Conservation (phyloP, 192 early-diverging fungal genomes). For the Allomyces macrogynus region DNA sequence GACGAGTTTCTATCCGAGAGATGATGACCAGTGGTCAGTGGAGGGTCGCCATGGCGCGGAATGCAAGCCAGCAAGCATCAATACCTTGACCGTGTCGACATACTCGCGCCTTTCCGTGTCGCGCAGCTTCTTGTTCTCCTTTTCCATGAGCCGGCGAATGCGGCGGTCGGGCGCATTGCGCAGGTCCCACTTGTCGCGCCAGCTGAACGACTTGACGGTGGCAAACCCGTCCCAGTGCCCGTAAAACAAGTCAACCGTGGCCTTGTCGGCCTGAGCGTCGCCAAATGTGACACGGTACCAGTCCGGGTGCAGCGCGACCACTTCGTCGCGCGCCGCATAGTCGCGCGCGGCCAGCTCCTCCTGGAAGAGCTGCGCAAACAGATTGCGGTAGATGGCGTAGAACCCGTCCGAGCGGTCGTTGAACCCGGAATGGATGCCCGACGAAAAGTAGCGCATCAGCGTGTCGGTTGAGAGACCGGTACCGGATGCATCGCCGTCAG, state of each 20-base stretch:
- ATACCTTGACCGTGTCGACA: conserved; percentile 45
- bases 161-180: conserved; percentile 49
- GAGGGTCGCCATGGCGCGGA: background rate
- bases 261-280: conserved; percentile 9
- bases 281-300: conserved; percentile 6
- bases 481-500: too few relatives aligned
- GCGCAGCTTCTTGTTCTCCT: conserved; percentile 71
- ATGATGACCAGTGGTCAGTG: background rate
- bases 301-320: conserved; percentile 9
- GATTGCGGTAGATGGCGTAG: conserved; percentile 49
- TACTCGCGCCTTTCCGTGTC: conserved; percentile 51
- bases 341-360: conserved; percentile 45
- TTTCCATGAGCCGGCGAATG: conserved; percentile 67
- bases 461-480: too few relatives aligned
- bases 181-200: conserved; percentile 74
- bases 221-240: conserved; percentile 62
- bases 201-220: conserved; percentile 70
- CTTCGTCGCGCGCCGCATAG: conserved; percentile 13
- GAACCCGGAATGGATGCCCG: too few relatives aligned
- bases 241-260: conserved; percentile 49
- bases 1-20: conserved; percentile 36
- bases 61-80: background rate
- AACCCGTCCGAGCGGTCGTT: conserved; percentile 29
- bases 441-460: too few relatives aligned
- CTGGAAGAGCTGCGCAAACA: conserved; percentile 57